Conservation (phyloP, 495 filamentous ascomycete species). For the Hyaloscypha hepaticicola region DNA sequence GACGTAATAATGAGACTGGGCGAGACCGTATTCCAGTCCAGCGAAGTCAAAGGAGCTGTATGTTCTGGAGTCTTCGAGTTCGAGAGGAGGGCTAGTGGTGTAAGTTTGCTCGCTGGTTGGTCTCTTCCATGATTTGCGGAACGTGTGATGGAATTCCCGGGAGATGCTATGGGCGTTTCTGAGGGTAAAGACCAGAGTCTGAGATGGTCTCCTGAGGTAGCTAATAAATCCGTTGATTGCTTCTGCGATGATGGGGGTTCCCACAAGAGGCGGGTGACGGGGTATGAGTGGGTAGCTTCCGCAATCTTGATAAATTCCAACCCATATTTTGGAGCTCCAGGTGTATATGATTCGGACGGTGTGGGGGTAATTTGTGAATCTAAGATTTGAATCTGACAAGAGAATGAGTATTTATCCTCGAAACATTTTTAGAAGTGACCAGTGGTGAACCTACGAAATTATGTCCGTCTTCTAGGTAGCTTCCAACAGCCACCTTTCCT, state of each 20-base stretch:
- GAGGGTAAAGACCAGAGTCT: conserved; percentile 85
- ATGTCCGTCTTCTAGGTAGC: conserved; percentile 95
- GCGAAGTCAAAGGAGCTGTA: conserved; percentile 89
- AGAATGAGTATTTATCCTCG: background rate
- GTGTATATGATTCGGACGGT: conserved; percentile 65
- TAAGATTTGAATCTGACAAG: conserved; percentile 87
- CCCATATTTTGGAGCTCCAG: conserved; percentile 67
- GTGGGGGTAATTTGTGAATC: conserved; percentile 78
- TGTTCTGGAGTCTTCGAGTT: conserved; percentile 99
- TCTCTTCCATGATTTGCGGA: conserved; percentile 61
- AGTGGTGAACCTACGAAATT: conserved; percentile 73
- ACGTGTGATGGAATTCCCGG: conserved; percentile 74
- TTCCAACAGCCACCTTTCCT: conserved; percentile 91
- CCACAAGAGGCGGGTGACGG: conserved; percentile 94
- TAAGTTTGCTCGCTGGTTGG: conserved; percentile 75
- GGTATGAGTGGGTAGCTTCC: conserved; percentile 96
- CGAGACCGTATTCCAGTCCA: conserved; percentile 97
- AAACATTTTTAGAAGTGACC: background rate
- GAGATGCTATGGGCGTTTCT: conserved; percentile 50
- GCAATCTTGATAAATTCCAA: conserved; percentile 94
- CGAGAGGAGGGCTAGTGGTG: conserved; percentile 87
- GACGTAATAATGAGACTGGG: conserved; percentile 97
- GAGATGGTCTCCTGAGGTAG: conserved; percentile 95
- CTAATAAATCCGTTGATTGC: conserved; percentile 91
- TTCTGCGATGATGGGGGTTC: conserved; percentile 97